Evolutionary conservation across 2,329 filamentous ascomycete species (phyloP), one percentile per base, ranked within the genome.

Genomic region (Cercospora janseana): DNA sequence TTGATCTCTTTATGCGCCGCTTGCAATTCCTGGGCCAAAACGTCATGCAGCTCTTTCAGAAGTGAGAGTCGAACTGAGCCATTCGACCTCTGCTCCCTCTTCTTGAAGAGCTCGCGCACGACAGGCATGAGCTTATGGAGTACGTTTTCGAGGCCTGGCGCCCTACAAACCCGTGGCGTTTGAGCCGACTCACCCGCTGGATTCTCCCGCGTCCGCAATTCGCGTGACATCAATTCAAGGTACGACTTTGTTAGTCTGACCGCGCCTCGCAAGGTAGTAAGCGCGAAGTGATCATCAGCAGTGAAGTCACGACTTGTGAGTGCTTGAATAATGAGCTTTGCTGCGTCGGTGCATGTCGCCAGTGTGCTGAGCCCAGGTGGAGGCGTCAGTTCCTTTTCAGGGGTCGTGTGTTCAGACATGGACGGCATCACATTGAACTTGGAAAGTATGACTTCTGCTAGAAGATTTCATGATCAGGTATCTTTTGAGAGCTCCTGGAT

Each of bases 1-100:
- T 48, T 41, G 8, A 57, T 34, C 28, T 57, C 46, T 15, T 37
- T 46, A 38, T 29, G 42, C 20, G 46, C 51, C 15, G 8, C 40
- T n/a, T 10, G n/a, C 7, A 51, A 1, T 8, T 52, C 49, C n/a
- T n/a, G 15, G 2, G 18, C 12, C 21, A 57, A 24, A 20, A 26
- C 21, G 3, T 23, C 28, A 28, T 35, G 15, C 31, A 54, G 4
- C 3, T 40, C 48, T 28, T 29, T 40, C 28, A 56, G 27, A 37
- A 54, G n/a, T 24, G 29, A 37, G 28, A 51, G 13, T 16, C 48
- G 31, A 28, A 38, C 46, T 21, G 40, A 29, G 2, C 26, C 41
- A 26, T 46, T 28, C 13, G 26, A 6, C 21, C 28, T 46, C n/a
- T 21, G 10, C 6, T 28, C 29, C 27, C 35, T 10, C 10, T 23